Evolutionary conservation across 345 rosid genomes (phyloP), one percentile per base, ranked within the genome.

Genomic region (Adansonia digitata): DNA sequence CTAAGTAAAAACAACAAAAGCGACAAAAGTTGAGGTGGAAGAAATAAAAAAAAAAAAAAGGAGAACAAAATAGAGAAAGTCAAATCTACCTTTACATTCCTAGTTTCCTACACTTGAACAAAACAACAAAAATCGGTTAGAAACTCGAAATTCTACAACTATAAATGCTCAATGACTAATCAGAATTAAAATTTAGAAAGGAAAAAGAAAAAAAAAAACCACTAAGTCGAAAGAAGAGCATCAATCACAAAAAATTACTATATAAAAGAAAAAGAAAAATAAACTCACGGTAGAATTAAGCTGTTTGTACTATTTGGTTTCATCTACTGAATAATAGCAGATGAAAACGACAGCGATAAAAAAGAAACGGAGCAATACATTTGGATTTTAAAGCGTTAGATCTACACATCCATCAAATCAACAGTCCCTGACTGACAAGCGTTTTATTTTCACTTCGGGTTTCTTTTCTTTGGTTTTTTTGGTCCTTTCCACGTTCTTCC

Each of bases 371-470:
- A 78, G 68, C 79, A 80, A 78, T 77, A 86, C 86, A 81, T 81
- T 82, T 72, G 83, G 77, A 78, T 73, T 29, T 69, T 68, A 60
- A 73, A 56, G 79, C 48, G 75, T 79, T 79, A 83, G 88, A 87
- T 85, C 93, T 76, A 79, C 29, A 79, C 86, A 89, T 89, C 87
- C 85, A 82, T 78, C 79, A 71, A 84, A 81, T 67, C 84, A 75
- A 79, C 65, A 61, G 62, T 40, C 35, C 27, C 31, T 39, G 22
- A 59, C 1, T 69, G 20, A 26, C 4, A 15, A 35, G 57, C 14
- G n/a, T 39, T 35, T 27, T 46, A 4, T 39, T 69, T 69, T 51
- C 42, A 59, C 48, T 74, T 75, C 57, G 67, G 75, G 26, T 51
- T 49, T 15, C 17, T 22, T 24, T 53, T 49, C 53, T 51, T 7